These are phyloP conservation scores for Clonostachys rosea DNA, from an alignment of 2,329 filamentous ascomycete genomes.

Conservation along the genomic window DNA sequence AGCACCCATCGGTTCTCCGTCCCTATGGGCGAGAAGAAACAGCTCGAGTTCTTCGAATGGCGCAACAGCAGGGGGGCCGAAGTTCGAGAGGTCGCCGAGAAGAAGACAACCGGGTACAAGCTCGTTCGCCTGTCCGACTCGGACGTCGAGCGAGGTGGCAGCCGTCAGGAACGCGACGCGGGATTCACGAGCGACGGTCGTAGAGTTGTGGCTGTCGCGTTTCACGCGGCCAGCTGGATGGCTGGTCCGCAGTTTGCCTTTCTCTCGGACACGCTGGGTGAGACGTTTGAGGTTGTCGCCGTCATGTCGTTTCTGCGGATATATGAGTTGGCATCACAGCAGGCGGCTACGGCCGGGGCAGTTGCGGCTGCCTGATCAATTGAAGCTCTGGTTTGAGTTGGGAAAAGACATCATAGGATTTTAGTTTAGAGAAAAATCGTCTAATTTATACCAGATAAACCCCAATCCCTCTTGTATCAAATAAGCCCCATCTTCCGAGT, in stretches of 20 bases:
- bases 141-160: background rate
- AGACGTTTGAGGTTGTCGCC: conserved; percentile 2
- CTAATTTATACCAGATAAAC: too few relatives aligned
- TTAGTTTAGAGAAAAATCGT: too few relatives aligned
- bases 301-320: conserved; percentile 2
- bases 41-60: conserved; percentile 7
- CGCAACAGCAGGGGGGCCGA: conserved; percentile 4
- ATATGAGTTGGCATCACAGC: background rate
- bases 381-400: too few relatives aligned
- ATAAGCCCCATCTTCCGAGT: too few relatives aligned
- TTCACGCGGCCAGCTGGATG: conserved; percentile 3
- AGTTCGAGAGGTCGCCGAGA: conserved; percentile 4
- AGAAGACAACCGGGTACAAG: conserved; percentile 5
- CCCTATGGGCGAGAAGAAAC: background rate
- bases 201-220: conserved; percentile 8
- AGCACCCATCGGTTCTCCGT: background rate
- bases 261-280: conserved; percentile 7
- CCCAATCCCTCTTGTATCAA: too few relatives aligned
- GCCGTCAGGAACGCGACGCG: background rate
- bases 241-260: conserved; percentile 5
- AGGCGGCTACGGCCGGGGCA: background rate
- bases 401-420: too few relatives aligned
- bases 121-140: conserved; percentile 4
- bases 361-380: background rate
- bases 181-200: conserved; percentile 8